phyloP scores from a whole-genome alignment of 2,329 filamentous ascomycete species.

The Ceratocystis smalleyi region DNA sequence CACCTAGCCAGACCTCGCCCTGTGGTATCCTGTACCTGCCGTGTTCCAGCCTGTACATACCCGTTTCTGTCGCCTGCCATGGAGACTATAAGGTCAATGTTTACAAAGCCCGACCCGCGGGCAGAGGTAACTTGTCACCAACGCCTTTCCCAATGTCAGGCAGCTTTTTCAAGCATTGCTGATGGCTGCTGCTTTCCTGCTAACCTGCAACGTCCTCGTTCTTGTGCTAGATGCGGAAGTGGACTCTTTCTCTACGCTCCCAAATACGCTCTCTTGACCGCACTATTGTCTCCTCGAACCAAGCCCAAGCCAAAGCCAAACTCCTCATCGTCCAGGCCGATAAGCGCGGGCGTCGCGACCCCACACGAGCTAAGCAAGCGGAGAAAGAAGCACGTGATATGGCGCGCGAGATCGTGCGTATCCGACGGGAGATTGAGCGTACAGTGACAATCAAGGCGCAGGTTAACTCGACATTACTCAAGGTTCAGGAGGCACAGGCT shows the following conservation, averaged over 20 bases:
- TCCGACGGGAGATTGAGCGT: slow-evolving; percentile 58
- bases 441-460: slow-evolving; percentile 82
- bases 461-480: slow-evolving; percentile 85
- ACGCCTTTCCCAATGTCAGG: neutral
- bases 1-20: no score
- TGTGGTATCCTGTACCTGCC: neutral
- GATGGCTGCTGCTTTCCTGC: neutral
- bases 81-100: slow-evolving; percentile 74
- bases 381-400: slow-evolving; percentile 72
- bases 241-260: slow-evolving; percentile 72
- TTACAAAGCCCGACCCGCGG: slow-evolving; percentile 84
- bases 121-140: slow-evolving; percentile 50
- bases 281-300: slow-evolving; percentile 65
- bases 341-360: slow-evolving; percentile 64
- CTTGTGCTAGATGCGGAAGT: slow-evolving; percentile 69
- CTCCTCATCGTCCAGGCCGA: slow-evolving; percentile 71
- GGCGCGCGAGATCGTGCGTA: slow-evolving; percentile 70
- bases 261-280: slow-evolving; percentile 92
- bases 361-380: slow-evolving; percentile 63
- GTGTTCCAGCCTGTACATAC: neutral
- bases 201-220: neutral
- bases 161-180: neutral
- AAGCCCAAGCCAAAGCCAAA: slow-evolving; percentile 70
- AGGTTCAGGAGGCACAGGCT: slow-evolving; percentile 91
- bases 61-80: slow-evolving; percentile 35